Base-by-base conservation (phyloP, 352 stramenopile genomes). In the Pythium aquatile region DNA sequence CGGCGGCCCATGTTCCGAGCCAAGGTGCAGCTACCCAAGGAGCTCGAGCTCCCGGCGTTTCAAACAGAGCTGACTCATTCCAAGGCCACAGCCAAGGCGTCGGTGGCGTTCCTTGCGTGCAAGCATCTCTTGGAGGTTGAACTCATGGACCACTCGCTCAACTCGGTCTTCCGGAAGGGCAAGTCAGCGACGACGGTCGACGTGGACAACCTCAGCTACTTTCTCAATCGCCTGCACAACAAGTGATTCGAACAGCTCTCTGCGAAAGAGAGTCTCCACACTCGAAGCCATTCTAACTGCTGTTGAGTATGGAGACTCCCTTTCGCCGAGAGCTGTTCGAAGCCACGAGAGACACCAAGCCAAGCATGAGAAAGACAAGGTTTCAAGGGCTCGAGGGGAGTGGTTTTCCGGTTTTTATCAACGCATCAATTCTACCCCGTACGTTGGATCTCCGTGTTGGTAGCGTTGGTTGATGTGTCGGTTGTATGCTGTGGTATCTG, bases 111-210 rank as follows among this genome's bases (percentile, higher is more conserved):
- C 49, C 52, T 60, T n/a, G 85, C 76, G 13, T 90, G 83, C 35
- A 77, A 79, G 17, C 66, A 74, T 30, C 71, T 94, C 5, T 58
- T 85, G 42, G 77, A 84, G 14, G 63, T 75, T 29, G 70, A 75
- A 28, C 33, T 84, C 14, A 65, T 94, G 13, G 85, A 94, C 32
- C 69, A 78, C 3, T 85, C 80, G 26, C 68, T 94, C 30, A 90
- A 90, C 57, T 92, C 85, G 17, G 78, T 92, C 24, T 92, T 89
- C 55, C 83, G 85, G 47, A 81, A 78, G 44, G 58, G 46, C n/a
- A 90, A 91, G 59, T 48, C 69, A 11, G 79, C 81, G 29, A 63
- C 66, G 7, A 72, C 61, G 13, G 62, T 67, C 26, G 82, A 67
- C 56, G 66, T 66, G 33, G 72, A 79, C n/a, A 72, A 88, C 61